Evolutionary conservation across 192 early-diverging fungal genomes (phyloP).

Genomic region (Coemansia sp.): DNA sequence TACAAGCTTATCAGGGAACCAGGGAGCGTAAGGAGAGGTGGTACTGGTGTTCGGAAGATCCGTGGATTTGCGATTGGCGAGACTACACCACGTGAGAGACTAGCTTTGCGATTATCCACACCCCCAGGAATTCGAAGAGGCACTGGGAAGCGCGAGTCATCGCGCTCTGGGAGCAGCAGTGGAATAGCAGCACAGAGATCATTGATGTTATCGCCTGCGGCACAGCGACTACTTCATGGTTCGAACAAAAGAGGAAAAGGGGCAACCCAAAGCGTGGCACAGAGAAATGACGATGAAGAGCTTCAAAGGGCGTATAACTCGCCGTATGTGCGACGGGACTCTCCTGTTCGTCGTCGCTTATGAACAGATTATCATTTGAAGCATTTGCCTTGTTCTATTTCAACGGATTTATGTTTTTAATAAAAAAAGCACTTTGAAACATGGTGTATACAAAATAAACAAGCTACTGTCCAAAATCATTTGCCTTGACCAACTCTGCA

Average conservation of each 20-base stretch:
- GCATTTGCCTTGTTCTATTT: too few relatives aligned
- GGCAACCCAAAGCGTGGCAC: background rate
- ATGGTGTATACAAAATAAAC: too few relatives aligned
- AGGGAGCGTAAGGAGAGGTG: background rate
- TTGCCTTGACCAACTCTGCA: too few relatives aligned
- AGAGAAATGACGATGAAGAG: background rate
- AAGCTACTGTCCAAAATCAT: too few relatives aligned
- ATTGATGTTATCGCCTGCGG: slow-evolving; percentile 40
- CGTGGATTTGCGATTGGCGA: slow-evolving; percentile 27
- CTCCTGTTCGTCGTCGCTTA: background rate
- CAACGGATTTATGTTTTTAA: too few relatives aligned
- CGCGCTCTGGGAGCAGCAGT: background rate
- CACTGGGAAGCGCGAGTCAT: background rate
- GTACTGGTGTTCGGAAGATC: background rate
- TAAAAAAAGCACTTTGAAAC: too few relatives aligned
- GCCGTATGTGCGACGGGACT: slow-evolving; percentile 18
- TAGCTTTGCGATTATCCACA: slow-evolving; percentile 11
- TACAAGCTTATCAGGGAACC: slow-evolving; percentile 33
- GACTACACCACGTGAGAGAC: slow-evolving; percentile 18
- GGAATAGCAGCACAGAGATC: background rate
- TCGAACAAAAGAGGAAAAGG: background rate
- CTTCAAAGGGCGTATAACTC: slow-evolving; percentile 37
- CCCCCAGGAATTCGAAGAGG: background rate
- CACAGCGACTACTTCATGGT: slow-evolving; percentile 23
- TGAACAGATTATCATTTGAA: too few relatives aligned